These are phyloP conservation scores for Talaromyces amestolkiae DNA, from an alignment of 2,329 filamentous ascomycete genomes.

Conservation along the genomic window DNA sequence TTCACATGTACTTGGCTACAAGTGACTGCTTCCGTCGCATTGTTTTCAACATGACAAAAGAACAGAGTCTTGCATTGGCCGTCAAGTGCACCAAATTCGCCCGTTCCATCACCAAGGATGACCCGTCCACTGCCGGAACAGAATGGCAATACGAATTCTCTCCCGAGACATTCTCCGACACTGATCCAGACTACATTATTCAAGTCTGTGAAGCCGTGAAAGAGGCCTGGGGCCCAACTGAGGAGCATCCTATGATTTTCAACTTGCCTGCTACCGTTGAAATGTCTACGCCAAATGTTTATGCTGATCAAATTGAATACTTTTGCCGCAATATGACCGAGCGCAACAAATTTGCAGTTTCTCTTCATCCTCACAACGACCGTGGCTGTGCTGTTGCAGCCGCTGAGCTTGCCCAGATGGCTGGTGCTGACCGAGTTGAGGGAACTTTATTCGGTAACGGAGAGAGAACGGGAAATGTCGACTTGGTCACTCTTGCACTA, in stretches of 20 bases:
- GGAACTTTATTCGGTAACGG: constrained; percentile 93
- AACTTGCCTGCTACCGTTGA: constrained; percentile 96
- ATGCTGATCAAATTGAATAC: constrained; percentile 93
- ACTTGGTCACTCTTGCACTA: constrained; percentile 85
- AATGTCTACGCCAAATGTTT: constrained; percentile 90
- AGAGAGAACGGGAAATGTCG: constrained; percentile 92
- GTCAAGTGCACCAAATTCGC: constrained; percentile 84
- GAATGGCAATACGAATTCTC: constrained; percentile 54
- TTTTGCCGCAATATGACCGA: constrained; percentile 85
- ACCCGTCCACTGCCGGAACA: constrained; percentile 55
- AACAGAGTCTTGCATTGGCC: constrained; percentile 77
- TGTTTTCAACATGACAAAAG: constrained; percentile 82
- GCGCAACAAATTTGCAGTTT: constrained; percentile 82
- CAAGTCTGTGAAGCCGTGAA: constrained; percentile 90
- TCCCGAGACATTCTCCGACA: constrained; percentile 76
- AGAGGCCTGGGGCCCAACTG: constrained; percentile 81
- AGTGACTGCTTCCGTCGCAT: constrained; percentile 92
- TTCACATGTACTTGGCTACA: constrained; percentile 94
- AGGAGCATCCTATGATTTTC: constrained; percentile 83
- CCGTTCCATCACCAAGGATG: constrained; percentile 82
- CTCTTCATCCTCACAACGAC: constrained; percentile 92
- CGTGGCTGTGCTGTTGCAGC: constrained; percentile 85
- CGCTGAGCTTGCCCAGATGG: constrained; percentile 92
- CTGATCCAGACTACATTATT: constrained; percentile 76
- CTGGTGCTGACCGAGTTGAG: constrained; percentile 89